Base-by-base conservation (phyloP, 345 rosid species). In the Physaria fendleri region DNA sequence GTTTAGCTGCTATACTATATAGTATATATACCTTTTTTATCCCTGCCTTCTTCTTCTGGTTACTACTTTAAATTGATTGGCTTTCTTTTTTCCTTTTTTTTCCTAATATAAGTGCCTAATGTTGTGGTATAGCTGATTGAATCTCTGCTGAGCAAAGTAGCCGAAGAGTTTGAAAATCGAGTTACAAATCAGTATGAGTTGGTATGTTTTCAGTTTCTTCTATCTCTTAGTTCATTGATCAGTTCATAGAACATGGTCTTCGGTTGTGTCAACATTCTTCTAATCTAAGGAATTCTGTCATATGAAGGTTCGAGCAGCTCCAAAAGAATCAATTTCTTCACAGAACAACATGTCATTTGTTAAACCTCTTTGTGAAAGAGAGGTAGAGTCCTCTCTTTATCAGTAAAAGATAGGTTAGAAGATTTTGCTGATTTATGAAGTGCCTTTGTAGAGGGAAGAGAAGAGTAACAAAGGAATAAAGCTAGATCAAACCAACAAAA, bases 131-230 rank as follows among this genome's bases (percentile, higher is more conserved):
- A 93, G 99, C 62, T 89, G 77, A 81, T 92, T 75, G 99, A 93
- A 79, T 81, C 97, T 21, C 87, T 93, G 43, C 86, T 93, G 46
- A 81, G 84, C 61, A 87, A 85, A 74, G 85, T 93, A 52, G 84
- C 77, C 15, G 72, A 93, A 72, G 99, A 83, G 81, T 89, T 89
- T 73, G 97, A 89, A 76, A 76, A 77, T 45, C 87, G 97, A 45
- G 78, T 93, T 53, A 73, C 82, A 52, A 82, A 74, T 75, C 95
- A 87, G 62, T 47, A 42, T 73, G 84, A 76, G 29, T 57, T 64
- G 90, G 97, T 89, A 77, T 38, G 78, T 73, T 50, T 39, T 58
- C 53, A 16, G 38, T 49, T 53, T 35, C 64, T 62, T 61, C 20
- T 8, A 10, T 30, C 49, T 37, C 51, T 45, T 38, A 17, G 13